Evolutionary conservation across 768 basidiomycete genomes (phyloP).

Genomic region (Daedaleopsis sinensis): DNA sequence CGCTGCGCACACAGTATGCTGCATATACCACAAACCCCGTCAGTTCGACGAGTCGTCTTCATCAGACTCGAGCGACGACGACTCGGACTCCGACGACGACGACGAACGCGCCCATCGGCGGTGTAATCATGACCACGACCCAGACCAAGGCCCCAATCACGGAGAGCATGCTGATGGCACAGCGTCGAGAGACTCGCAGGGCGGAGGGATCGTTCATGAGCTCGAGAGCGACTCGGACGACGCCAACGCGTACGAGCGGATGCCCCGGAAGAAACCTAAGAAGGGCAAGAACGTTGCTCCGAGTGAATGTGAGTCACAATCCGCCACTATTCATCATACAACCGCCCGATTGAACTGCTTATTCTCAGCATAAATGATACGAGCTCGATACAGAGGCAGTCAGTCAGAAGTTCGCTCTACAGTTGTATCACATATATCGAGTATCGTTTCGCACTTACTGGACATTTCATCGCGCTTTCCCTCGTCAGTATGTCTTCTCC

Average conservation of each 20-base stretch:
- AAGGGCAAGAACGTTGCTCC: slow-evolving; percentile 17
- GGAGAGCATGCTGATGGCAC: slow-evolving; percentile 14
- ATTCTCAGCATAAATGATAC: not conserved
- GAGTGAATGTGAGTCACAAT: slow-evolving; percentile 1
- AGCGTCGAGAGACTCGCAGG: slow-evolving; percentile 17
- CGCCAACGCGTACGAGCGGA: slow-evolving; percentile 40
- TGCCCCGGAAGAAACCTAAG: slow-evolving; percentile 30
- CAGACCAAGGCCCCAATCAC: slow-evolving; percentile 23
- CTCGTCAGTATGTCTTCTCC: not conserved
- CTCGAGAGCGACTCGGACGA: no score
- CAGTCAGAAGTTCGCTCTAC: not conserved
- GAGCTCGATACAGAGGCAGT: no score
- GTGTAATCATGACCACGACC: slow-evolving; percentile 5
- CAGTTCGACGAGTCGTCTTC: slow-evolving; percentile 85
- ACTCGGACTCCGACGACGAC: slow-evolving; percentile 32
- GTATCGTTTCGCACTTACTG: no score
- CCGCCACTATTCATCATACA: not conserved
- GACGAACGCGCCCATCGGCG: slow-evolving; percentile 13
- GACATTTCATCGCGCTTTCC: not conserved
- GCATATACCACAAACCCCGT: slow-evolving; percentile 88
- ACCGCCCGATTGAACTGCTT: not conserved
- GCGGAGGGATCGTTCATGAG: slow-evolving; percentile 29
- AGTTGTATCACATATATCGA: not conserved
- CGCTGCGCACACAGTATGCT: slow-evolving; percentile 68
- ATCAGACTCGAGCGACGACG: slow-evolving; percentile 54